Conservation (phyloP, 2,329 filamentous ascomycete species). For the Chrysosporium queenslandicum region DNA sequence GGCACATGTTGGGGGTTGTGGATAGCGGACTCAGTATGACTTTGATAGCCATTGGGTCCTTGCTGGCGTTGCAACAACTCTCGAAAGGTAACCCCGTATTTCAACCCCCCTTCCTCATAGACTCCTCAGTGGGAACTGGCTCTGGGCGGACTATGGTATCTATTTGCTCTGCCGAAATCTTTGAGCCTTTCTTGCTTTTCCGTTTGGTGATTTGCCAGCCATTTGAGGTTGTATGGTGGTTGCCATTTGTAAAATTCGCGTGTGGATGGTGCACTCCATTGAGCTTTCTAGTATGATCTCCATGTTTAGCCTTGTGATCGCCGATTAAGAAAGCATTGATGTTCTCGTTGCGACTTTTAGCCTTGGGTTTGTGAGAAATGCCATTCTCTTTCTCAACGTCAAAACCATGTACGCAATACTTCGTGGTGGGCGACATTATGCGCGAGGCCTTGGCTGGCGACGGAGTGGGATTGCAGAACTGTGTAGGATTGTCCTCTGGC, state of each 20-base stretch:
- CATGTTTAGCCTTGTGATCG: slow-evolving; percentile 27
- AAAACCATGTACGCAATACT: slow-evolving; percentile 26
- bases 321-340: slow-evolving; percentile 5
- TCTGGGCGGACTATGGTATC: slow-evolving; percentile 28
- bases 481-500: not conserved
- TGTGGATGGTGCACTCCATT: slow-evolving; percentile 24
- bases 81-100: not conserved
- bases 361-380: slow-evolving; percentile 26
- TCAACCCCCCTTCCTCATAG: slow-evolving; percentile 40
- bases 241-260: slow-evolving; percentile 15
- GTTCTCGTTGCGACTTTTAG: slow-evolving; percentile 28
- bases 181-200: slow-evolving; percentile 33
- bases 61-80: not conserved
- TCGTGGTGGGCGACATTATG: slow-evolving; percentile 23
- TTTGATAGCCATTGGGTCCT: not conserved
- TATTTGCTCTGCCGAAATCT: slow-evolving; percentile 26
- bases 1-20: not conserved
- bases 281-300: slow-evolving; percentile 24
- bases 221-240: slow-evolving; percentile 17
- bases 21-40: not conserved
- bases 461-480: slow-evolving; percentile 4
- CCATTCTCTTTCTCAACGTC: slow-evolving; percentile 32
- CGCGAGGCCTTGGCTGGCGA: slow-evolving; percentile 25
- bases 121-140: slow-evolving; percentile 35
- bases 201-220: slow-evolving; percentile 38